Evolutionary conservation across 2,329 filamentous ascomycete genomes (phyloP), one percentile per base, ranked within the genome.

Genomic region (Phoma sp.): DNA sequence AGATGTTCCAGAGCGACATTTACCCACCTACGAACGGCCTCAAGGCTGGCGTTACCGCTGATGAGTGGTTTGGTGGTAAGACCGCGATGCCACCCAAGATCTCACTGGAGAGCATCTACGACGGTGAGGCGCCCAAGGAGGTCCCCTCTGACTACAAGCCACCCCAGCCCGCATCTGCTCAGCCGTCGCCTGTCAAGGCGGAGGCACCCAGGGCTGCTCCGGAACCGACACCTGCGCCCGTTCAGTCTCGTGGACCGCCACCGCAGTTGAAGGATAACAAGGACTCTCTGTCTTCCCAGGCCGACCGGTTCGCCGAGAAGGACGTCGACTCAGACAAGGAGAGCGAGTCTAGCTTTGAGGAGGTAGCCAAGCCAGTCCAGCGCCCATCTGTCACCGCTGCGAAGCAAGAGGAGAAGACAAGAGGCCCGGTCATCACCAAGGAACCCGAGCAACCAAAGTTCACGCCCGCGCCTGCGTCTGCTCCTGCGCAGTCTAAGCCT

Each of bases 1-100:
- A 97, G 77, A 92, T 89, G 46, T 97, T 97, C 86, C 94, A 98
- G 79, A 91, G 92, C 58, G 95, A 99, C 73, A 97, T 99, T 69
- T 99, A 91, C 77, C 95, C 94, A 37, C 94, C 95, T 10, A 89
- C 92, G 12, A 82, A 83, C 51, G 94, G 95, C 58, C 75, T 85
- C 49, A 96, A 92, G 77, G 86, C 95, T 44, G 93, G 89, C 55
- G 85, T 96, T 71, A 89, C 87, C 51, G 85, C 90, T 36, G 78
- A 84, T 40, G 93, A 98, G 64, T 99, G 93, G 93, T 83, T 96
- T 48, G 82, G 83, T 13, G 95, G 95, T 61, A 95, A 96, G 80
- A 88, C 89, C 15, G 92, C 82, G 7, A 77, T 96, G 37, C 93
- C 95, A 7, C 83, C 92, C 57, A 98, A 96, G 83, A 93, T 99